Evolutionary conservation across 768 basidiomycete species (phyloP), one percentile per base, ranked within the genome.

Genomic region (Tylopilus intermedius): DNA sequence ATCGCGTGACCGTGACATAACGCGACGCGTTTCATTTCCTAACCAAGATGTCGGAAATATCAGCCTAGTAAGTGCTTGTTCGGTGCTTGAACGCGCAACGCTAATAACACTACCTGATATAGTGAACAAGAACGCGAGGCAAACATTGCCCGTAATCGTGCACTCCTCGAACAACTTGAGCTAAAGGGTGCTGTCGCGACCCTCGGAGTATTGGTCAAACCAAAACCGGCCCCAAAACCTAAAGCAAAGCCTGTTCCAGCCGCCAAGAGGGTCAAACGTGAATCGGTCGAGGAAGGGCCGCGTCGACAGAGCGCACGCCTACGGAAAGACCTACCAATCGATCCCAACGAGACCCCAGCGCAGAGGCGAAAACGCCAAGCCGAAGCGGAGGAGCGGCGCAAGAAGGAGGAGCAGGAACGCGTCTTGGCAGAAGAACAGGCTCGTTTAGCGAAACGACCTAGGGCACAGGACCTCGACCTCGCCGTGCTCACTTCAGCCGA

Each of bases 91-190:
- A 22, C 15, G 18, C 41, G 14, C 5, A 18, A 15, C 3, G 9
- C 4, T 30, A 45, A 41, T 39, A 35, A 58, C 24, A 11, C 13
- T 8, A 11, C 13, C 27, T 4, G 0, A 15, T 33, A 39, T 50
- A 81, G 81, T 40, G 90, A 90, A 70, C 71, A 78, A 21, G 85
- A 90, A 58, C 83, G 90, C 18, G 83, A 88, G 64, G 84, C 82
- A 8, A 92, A 90, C 61, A 90, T 92, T 42, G 88, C 86, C 11
- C 79, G 86, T 47, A 93, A 93, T 64, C 83, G 80, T 40, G 84
- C 81, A 3, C 73, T 91, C 8, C 74, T 93, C 35, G 82, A 87
- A 57, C 70, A 88, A 62, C 78, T 92, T 15, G 81, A 87, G 15
- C 74, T 89, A 30, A 78, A 80, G 60, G 79, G 79, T 58, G 81